Evolutionary conservation across 1,284 basidiomycete species (phyloP), one percentile per base, ranked within the genome.

Genomic region (Tremellales sp.): DNA sequence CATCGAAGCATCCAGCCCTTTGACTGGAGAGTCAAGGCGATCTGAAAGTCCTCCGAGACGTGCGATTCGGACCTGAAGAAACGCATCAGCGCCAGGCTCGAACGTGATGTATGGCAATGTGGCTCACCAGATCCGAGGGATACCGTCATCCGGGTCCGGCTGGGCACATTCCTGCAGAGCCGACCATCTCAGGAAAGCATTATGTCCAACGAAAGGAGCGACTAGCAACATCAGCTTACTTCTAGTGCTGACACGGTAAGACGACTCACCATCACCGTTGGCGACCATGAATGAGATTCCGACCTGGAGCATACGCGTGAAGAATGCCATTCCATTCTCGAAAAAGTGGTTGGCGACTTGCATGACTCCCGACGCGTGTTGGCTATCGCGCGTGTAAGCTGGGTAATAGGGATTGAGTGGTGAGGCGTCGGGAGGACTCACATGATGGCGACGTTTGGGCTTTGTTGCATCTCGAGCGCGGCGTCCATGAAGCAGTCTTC

Each of bases 311-410:
- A 82, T 81, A 10, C 48, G 60, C 1, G 86, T 89, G 75, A 91
- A 91, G 72, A 84, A 85, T 1, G 86, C 82, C 67, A 91, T 85
- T 3, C 84, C 86, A 63, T 86, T 87, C 68, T 91, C 64, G 61
- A 91, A 90, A 73, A 87, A 90, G 69, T 88, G 85, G 66, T 86
- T 75, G 0, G 84, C 84, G 57, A 91, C 88, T 69, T 88, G 84
- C 85, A 90, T 88, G 51, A 70, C 70, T 23, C 57, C 67, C 4
- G 76, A 77, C 61, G 76, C 77, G 41, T 64, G 60, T 50, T 67
- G 65, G 46, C 44, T 45, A n/a, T n/a, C n/a, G n/a, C n/a, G n/a
- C n/a, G n/a, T n/a, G n/a, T n/a, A n/a, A n/a, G n/a, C n/a, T n/a
- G n/a, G n/a, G n/a, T n/a, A n/a, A n/a, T n/a, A n/a, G 44, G 19